A percentile compares a stretch with the other conserved stretches of the same genome.
These are phyloP conservation scores for Clonostachys sp. DNA, from an alignment of 2,329 filamentous ascomycete species.

Conservation along the genomic window DNA sequence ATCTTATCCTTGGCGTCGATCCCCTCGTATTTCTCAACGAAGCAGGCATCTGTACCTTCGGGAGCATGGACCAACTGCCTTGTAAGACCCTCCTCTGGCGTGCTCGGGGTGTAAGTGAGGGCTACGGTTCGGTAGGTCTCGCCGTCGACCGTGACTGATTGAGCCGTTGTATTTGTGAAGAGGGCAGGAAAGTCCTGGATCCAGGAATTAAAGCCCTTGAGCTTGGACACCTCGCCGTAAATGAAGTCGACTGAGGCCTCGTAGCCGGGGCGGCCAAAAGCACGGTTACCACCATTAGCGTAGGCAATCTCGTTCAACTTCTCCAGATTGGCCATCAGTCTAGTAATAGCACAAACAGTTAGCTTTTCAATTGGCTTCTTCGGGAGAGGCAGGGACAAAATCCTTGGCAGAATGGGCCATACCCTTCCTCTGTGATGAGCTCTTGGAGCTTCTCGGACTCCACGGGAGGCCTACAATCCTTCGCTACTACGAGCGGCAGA, in stretches of 20 bases:
- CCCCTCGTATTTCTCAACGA: slow-evolving; percentile 13
- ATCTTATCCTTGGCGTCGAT: slow-evolving; percentile 19
- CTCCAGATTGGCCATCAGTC: slow-evolving; percentile 38
- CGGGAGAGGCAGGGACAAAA: not conserved
- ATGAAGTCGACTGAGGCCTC: slow-evolving; percentile 44
- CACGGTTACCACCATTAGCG: slow-evolving; percentile 45
- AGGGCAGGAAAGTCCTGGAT: slow-evolving; percentile 43
- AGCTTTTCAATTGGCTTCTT: not conserved
- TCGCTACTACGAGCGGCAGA: slow-evolving; percentile 1
- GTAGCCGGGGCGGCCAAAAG: slow-evolving; percentile 46
- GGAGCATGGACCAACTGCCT: slow-evolving; percentile 16
- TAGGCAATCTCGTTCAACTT: slow-evolving; percentile 40
- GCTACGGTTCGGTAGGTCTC: slow-evolving; percentile 16
- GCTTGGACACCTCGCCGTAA: slow-evolving; percentile 35
- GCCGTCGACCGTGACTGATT: slow-evolving; percentile 25
- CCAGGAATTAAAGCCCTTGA: slow-evolving; percentile 29
- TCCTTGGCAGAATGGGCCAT: not conserved
- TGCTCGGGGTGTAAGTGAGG: slow-evolving; percentile 21
- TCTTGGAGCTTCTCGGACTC: slow-evolving; percentile 31
- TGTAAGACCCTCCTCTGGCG: slow-evolving; percentile 18
- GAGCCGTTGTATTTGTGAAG: slow-evolving; percentile 39
- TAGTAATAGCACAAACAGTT: slow-evolving; percentile 8
- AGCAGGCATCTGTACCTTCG: slow-evolving; percentile 15
- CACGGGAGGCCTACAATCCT: slow-evolving; percentile 7
- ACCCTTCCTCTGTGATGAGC: slow-evolving; percentile 29